These are phyloP conservation scores for Coffea eugenioides DNA, from an alignment of 257 asterid species.

Conservation along the genomic window DNA sequence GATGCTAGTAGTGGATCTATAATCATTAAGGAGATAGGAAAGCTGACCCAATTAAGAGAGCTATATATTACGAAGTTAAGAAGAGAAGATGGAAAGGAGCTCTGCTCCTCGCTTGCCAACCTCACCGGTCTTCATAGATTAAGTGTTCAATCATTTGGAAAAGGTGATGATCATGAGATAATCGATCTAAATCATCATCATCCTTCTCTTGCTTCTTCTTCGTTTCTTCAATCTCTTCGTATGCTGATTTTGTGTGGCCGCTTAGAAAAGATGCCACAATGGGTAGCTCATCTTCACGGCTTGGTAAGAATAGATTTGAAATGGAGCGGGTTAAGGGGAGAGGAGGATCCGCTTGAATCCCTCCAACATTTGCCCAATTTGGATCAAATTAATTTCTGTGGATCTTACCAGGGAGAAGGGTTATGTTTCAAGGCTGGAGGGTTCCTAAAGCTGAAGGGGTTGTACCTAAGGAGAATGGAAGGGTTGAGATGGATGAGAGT, in stretches of 20 bases:
- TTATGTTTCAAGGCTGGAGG: conserved; percentile 32
- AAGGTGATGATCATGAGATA: too few relatives aligned
- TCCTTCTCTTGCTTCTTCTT: too few relatives aligned
- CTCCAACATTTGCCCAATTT: conserved; percentile 36
- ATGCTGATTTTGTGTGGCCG: too few relatives aligned
- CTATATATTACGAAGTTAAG: not conserved
- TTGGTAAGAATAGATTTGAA: too few relatives aligned
- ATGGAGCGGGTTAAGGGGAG: conserved; percentile 10
- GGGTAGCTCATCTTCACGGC: too few relatives aligned
- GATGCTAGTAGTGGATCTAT: too few relatives aligned
- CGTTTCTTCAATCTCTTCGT: too few relatives aligned
- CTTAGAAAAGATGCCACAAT: too few relatives aligned
- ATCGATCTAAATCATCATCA: too few relatives aligned
- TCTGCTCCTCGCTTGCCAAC: conserved; percentile 22
- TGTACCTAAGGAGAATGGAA: conserved; percentile 1
- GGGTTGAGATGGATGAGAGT: not conserved
- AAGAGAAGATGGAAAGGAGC: conserved; percentile 22
- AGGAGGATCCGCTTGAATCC: conserved; percentile 13
- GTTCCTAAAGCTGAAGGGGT: conserved; percentile 26
- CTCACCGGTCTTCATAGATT: conserved; percentile 17
- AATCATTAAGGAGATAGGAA: too few relatives aligned
- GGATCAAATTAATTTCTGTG: not conserved
- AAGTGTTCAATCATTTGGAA: not conserved
- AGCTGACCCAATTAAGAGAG: too few relatives aligned
- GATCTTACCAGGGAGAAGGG: conserved; percentile 22